A percentile compares a stretch with the other conserved stretches of the same genome.
phyloP scores from a whole-genome alignment of 2,329 filamentous ascomycete species.

The Aspergillus persii region DNA sequence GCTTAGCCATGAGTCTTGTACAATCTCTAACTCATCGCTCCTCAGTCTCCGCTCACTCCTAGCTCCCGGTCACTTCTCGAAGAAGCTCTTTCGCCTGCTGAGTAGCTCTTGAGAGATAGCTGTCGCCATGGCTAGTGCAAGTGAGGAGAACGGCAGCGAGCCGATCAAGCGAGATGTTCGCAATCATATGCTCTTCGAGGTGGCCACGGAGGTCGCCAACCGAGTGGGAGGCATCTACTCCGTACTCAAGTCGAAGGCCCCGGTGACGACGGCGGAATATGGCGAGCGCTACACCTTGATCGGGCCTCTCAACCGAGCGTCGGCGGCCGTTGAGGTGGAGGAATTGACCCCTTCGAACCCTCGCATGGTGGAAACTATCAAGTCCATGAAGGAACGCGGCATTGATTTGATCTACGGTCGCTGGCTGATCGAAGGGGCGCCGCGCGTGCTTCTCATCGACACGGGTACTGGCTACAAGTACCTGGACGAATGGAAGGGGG shows the following conservation, averaged over 20 bases:
- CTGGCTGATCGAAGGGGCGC: slow-evolving; percentile 96
- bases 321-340: slow-evolving; percentile 97
- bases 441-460: slow-evolving; percentile 89
- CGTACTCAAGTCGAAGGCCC: slow-evolving; percentile 97
- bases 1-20: neutral
- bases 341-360: slow-evolving; percentile 80
- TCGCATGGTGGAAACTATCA: slow-evolving; percentile 76
- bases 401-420: slow-evolving; percentile 88
- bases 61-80: neutral
- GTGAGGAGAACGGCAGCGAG: slow-evolving; percentile 69
- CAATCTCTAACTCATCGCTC: neutral
- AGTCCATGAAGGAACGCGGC: slow-evolving; percentile 88
- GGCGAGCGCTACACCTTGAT: slow-evolving; percentile 94
- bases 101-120: slow-evolving; percentile 52
- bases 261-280: slow-evolving; percentile 97
- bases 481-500: slow-evolving; percentile 94
- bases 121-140: slow-evolving; percentile 73
- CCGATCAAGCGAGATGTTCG: slow-evolving; percentile 68
- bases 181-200: slow-evolving; percentile 94
- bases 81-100: neutral
- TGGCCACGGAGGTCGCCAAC: slow-evolving; percentile 96
- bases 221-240: slow-evolving; percentile 99
- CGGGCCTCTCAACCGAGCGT: slow-evolving; percentile 86
- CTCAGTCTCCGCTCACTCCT: neutral
- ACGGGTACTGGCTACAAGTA: slow-evolving; percentile 89